A percentile compares a stretch with the other conserved stretches of the same genome.
Conservation (phyloP, 345 rosid genomes). For the Garcia nutans region DNA sequence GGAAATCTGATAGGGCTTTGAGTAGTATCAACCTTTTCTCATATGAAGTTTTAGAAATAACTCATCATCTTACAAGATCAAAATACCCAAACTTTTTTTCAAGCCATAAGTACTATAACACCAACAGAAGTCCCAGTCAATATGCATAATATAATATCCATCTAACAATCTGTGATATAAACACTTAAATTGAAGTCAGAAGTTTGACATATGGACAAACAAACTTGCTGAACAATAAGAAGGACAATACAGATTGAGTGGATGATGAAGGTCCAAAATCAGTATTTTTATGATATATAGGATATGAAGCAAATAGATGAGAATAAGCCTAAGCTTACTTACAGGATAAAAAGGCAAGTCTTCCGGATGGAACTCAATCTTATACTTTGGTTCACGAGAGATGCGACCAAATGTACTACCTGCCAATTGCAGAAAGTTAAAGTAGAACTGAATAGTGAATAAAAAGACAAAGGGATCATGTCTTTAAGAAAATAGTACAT, state of each 20-base stretch:
- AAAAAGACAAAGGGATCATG: neutral
- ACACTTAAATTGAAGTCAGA: neutral
- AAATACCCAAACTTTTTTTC: neutral
- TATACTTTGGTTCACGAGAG: constrained; percentile 80
- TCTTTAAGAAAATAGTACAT: neutral
- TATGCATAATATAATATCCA: neutral
- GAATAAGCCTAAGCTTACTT: constrained; percentile 27
- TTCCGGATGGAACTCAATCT: constrained; percentile 65
- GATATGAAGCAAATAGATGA: neutral
- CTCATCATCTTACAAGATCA: neutral
- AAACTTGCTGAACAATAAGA: neutral
- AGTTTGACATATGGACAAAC: neutral
- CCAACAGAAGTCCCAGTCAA: neutral
- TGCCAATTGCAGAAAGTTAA: constrained; percentile 24
- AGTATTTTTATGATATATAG: neutral
- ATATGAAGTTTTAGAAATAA: neutral
- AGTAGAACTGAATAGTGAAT: neutral
- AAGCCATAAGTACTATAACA: neutral
- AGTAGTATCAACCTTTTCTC: neutral
- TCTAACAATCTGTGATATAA: neutral
- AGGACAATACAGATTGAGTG: neutral
- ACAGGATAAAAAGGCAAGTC: constrained; percentile 79
- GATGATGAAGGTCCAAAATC: neutral
- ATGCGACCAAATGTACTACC: constrained; percentile 69
- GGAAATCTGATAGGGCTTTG: neutral